Evolutionary conservation across 2,329 filamentous ascomycete species (phyloP).

Genomic region (Hypoxylon sp.): DNA sequence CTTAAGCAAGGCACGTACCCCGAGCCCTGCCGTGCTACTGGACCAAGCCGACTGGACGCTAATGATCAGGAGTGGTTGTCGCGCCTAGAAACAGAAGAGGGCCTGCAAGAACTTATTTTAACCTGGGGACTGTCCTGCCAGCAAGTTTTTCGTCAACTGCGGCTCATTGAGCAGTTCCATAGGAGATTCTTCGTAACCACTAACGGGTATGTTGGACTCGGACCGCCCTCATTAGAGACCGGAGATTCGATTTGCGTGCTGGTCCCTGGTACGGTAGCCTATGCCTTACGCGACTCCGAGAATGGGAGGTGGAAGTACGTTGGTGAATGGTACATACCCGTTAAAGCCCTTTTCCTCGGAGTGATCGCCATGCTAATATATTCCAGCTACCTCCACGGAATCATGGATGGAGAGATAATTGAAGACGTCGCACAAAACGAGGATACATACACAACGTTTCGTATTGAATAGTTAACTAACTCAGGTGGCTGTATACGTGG

Average conservation of each 20-base stretch:
- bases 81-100: background rate
- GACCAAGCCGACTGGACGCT: background rate
- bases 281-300: background rate
- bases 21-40: background rate
- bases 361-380: background rate
- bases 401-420: background rate
- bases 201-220: background rate
- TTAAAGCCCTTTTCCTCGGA: background rate
- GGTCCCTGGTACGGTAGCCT: background rate
- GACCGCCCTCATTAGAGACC: background rate
- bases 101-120: background rate
- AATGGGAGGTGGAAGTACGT: conserved; percentile 1
- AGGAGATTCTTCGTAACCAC: background rate
- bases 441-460: background rate
- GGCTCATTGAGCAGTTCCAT: background rate
- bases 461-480: background rate
- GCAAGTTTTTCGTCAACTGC: background rate
- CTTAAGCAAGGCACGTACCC: background rate
- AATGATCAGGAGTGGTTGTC: background rate
- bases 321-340: background rate
- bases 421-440: background rate
- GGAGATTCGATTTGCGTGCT: background rate
- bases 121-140: background rate
- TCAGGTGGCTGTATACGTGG: too few species aligned
- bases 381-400: conserved; percentile 2